A percentile compares a stretch with the other conserved stretches of the same genome.
phyloP scores from a whole-genome alignment of 2,329 filamentous ascomycete genomes.

The Xylariaceae sp. region DNA sequence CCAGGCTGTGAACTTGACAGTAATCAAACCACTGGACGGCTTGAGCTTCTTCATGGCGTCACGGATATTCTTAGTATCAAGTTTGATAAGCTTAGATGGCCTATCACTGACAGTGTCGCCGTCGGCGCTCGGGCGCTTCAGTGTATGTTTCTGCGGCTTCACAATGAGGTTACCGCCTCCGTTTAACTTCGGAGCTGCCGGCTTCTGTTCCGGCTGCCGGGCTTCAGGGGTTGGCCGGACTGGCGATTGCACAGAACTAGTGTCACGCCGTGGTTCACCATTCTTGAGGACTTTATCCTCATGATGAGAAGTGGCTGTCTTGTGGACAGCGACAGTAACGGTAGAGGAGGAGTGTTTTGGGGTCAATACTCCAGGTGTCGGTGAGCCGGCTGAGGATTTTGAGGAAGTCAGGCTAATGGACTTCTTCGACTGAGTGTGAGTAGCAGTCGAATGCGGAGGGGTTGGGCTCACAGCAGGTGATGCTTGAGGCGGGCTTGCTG shows the following conservation, averaged over 20 bases:
- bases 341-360: slow-evolving; percentile 13
- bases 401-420: slow-evolving; percentile 17
- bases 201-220: slow-evolving; percentile 23
- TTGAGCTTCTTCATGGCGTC: slow-evolving; percentile 21
- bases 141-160: slow-evolving; percentile 17
- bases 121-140: slow-evolving; percentile 30
- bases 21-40: slow-evolving; percentile 21
- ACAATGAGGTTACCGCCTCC: slow-evolving; percentile 17
- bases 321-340: slow-evolving; percentile 1
- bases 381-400: slow-evolving; percentile 15
- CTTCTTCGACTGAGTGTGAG: slow-evolving; percentile 12
- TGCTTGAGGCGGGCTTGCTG: slow-evolving; percentile 10
- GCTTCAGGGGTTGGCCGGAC: slow-evolving; percentile 28
- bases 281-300: slow-evolving; percentile 19
- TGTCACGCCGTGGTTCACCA: slow-evolving; percentile 24
- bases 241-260: slow-evolving; percentile 29
- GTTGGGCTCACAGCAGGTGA: slow-evolving; percentile 7
- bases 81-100: slow-evolving; percentile 32
- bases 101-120: slow-evolving; percentile 24
- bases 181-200: slow-evolving; percentile 19
- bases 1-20: slow-evolving; percentile 30
- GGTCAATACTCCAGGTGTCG: slow-evolving; percentile 3
- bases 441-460: neutral
- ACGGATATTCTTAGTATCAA: slow-evolving; percentile 28
- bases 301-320: slow-evolving; percentile 5